Evolutionary conservation across 1,284 basidiomycete species (phyloP), one percentile per base, ranked within the genome.

Genomic region (Rhizoctonia solani): DNA sequence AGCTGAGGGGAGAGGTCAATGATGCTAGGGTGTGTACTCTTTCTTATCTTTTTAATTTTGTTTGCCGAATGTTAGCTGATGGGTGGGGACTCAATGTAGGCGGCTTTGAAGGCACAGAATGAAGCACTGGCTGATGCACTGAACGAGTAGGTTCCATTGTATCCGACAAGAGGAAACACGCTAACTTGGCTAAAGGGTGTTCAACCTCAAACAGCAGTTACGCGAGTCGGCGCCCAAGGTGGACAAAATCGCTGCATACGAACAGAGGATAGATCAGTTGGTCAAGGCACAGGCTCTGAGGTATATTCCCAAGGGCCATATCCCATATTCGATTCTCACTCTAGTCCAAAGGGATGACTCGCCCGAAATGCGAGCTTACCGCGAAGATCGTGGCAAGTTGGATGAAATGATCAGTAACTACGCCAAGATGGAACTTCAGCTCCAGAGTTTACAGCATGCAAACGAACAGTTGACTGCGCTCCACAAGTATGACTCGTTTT

Each of bases 301-400:
- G 69, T 68, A 30, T 16, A 47, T 59, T 4, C 4, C 25, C 30
- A 1, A 49, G 37, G n/a, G n/a, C n/a, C n/a, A n/a, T n/a, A n/a
- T n/a, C n/a, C n/a, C n/a, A n/a, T n/a, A n/a, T n/a, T n/a, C n/a
- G n/a, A n/a, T n/a, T n/a, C n/a, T n/a, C n/a, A n/a, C n/a, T n/a
- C n/a, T n/a, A n/a, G n/a, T n/a, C n/a, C n/a, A n/a, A n/a, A 71
- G 70, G 66, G 70, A 71, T 46, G 67, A 71, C 44, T 71, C 70
- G 11, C 65, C 70, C 13, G 70, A 71, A 47, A 70, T 70, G 67
- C 41, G 47, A 27, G 56, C 65, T 11, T 65, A 63, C n/a, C 53
- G 63, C 9, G 54, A 70, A 53, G 53, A 56, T 16, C 67, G 70
- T 32, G 59, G 32, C 41, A 63, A 61, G 19, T 41, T 52, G 37